phyloP scores from a whole-genome alignment of 345 rosid genomes.

The Aethionema arabicum region DNA sequence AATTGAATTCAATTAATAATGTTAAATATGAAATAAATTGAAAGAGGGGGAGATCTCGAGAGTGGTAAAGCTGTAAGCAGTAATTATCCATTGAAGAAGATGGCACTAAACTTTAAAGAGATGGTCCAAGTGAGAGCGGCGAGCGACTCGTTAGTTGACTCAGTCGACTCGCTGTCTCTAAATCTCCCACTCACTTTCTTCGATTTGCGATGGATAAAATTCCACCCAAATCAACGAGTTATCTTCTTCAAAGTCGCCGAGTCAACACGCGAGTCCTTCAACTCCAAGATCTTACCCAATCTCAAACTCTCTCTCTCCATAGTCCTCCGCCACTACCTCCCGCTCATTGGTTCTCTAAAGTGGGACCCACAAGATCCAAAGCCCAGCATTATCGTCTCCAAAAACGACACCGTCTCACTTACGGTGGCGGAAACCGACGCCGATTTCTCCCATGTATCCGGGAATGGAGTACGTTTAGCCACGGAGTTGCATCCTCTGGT shows the following conservation, averaged over 20 bases:
- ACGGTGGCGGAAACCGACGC: slow-evolving; percentile 31
- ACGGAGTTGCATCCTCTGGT: slow-evolving; percentile 16
- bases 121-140: slow-evolving; percentile 12
- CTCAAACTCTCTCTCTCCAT: slow-evolving; percentile 34
- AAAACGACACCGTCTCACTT: slow-evolving; percentile 32
- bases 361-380: slow-evolving; percentile 22
- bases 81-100: too few species aligned
- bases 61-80: too few species aligned
- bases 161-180: slow-evolving; percentile 15
- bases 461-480: slow-evolving; percentile 10
- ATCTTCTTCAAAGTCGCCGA: slow-evolving; percentile 32
- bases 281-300: slow-evolving; percentile 25
- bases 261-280: slow-evolving; percentile 8
- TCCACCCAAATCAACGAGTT: slow-evolving; percentile 19
- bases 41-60: too few species aligned
- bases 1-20: too few species aligned
- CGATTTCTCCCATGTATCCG: slow-evolving; percentile 23
- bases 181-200: slow-evolving; percentile 24
- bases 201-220: slow-evolving; percentile 26
- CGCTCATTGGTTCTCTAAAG: slow-evolving; percentile 29
- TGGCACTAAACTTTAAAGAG: not conserved
- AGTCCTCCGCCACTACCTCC: slow-evolving; percentile 36
- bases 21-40: too few species aligned
- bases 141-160: not conserved
- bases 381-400: slow-evolving; percentile 2